Percentiles rank a stretch among this genome's conserved stretches.
These are phyloP conservation scores for Rhytidhysteron rufulum DNA, from an alignment of 2,329 filamentous ascomycete genomes.

Conservation along the genomic window DNA sequence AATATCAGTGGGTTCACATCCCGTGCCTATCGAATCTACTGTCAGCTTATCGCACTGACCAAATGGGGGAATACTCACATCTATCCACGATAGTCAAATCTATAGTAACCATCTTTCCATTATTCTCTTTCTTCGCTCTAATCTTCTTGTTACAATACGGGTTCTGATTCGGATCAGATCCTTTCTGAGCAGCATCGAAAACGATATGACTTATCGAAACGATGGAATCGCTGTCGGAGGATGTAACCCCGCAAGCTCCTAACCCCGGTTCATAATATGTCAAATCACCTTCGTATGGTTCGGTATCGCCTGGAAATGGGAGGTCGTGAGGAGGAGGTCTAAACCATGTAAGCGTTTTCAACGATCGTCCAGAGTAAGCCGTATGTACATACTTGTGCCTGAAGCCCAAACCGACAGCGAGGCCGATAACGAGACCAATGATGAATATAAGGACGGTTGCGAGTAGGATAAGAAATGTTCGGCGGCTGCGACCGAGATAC, in stretches of 20 bases:
- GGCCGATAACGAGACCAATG: slow-evolving; percentile 39
- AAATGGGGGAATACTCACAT: slow-evolving; percentile 41
- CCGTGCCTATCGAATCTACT: slow-evolving; percentile 35
- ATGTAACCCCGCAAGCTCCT: slow-evolving; percentile 65
- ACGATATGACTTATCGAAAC: slow-evolving; percentile 64
- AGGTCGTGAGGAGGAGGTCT: slow-evolving; percentile 43
- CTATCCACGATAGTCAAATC: slow-evolving; percentile 67
- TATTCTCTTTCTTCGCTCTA: slow-evolving; percentile 52
- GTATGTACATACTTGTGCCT: slow-evolving; percentile 12
- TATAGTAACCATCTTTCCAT: slow-evolving; percentile 48
- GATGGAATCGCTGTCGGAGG: slow-evolving; percentile 54
- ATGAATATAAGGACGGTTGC: slow-evolving; percentile 27
- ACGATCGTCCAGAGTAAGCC: not conserved
- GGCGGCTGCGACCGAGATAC: slow-evolving; percentile 38
- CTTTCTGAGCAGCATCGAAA: slow-evolving; percentile 57
- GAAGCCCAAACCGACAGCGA: slow-evolving; percentile 36
- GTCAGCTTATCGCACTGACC: not conserved
- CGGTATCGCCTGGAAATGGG: slow-evolving; percentile 50
- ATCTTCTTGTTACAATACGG: slow-evolving; percentile 65
- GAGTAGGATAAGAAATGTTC: slow-evolving; percentile 35
- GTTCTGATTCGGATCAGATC: slow-evolving; percentile 57
- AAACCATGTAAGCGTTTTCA: slow-evolving; percentile 7
- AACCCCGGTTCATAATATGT: slow-evolving; percentile 66
- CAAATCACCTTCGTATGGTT: slow-evolving; percentile 59
- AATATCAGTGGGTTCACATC: slow-evolving; percentile 47